These are phyloP conservation scores for Hyaloperonospora brassicae DNA, from an alignment of 352 stramenopile genomes.

Conservation along the genomic window DNA sequence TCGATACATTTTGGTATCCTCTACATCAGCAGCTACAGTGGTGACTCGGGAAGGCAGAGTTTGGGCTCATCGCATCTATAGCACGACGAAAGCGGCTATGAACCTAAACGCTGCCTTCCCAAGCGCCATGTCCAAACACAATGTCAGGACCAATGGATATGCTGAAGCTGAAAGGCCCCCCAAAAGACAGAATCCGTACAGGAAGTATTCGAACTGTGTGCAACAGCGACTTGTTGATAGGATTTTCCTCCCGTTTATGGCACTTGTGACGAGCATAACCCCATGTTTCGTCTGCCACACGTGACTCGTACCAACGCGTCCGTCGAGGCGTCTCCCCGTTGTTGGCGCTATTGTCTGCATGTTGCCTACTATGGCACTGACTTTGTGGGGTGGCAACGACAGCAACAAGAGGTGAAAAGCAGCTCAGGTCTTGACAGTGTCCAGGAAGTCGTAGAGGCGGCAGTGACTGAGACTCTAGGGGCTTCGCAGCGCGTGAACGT, in stretches of 20 bases:
- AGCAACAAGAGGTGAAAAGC: slow-evolving; percentile 54
- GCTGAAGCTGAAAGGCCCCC: slow-evolving; percentile 8
- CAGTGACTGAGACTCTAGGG: slow-evolving; percentile 43
- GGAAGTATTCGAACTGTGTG: too few species aligned
- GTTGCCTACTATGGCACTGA: slow-evolving; percentile 71
- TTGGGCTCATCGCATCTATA: too few species aligned
- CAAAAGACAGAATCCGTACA: too few species aligned
- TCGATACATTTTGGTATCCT: too few species aligned
- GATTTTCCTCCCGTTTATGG: slow-evolving; percentile 3
- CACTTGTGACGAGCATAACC: too few species aligned
- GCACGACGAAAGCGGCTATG: too few species aligned
- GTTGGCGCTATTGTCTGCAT: slow-evolving; percentile 59
- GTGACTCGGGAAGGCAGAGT: too few species aligned
- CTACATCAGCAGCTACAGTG: too few species aligned
- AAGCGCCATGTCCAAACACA: slow-evolving; percentile 42
- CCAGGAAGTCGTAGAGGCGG: slow-evolving; percentile 70
- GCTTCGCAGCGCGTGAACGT: slow-evolving; percentile 61
- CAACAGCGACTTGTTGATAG: slow-evolving; percentile 20
- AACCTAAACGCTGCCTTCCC: too few species aligned
- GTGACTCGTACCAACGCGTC: background rate
- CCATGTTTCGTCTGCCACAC: too few species aligned
- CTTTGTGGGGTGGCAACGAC: slow-evolving; percentile 77
- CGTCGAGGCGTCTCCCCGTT: slow-evolving; percentile 13
- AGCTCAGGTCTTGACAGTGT: slow-evolving; percentile 53
- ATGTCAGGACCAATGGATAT: too few species aligned